Base-by-base conservation (phyloP, 1,284 basidiomycete genomes). In the Ceratorhiza oryzae-sativae region DNA sequence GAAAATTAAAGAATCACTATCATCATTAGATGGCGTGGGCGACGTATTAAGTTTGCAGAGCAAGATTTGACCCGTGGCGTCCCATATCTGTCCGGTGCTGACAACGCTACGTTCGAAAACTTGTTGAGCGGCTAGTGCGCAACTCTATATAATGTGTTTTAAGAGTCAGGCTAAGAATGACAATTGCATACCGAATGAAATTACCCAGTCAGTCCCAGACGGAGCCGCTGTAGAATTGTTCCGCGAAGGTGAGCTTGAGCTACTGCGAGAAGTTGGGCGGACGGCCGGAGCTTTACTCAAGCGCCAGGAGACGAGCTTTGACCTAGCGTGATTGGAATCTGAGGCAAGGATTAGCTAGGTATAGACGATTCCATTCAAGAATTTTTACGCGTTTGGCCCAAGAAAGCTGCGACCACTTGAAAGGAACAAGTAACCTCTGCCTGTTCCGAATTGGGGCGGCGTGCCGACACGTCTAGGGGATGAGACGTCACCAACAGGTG, bases 401-500 rank as follows among this genome's bases (percentile, higher is more conserved):
- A n/a, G 39, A 68, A 68, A 32, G 63, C 53, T 5, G 51, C 51
- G 23, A 68, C 63, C 5, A 68, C 63, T 46, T 68, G 63, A n/a
- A 56, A 68, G 23, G 63, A 68, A 39, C 63, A 68, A n/a, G 32
- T 39, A 32, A 68, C 9, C 36, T 68, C 51, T 56, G 63, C 49
- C 12, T 42, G 63, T 2, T 68, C 41, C 15, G 13, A 2, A 39
- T 34, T 34, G 13, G 49, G 25, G 18, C 36, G 18, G 23, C 27
- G 39, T 2, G 8, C 27, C n/a, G 46, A 4, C 10, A 25, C 9
- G 5, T 68, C 51, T n/a, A 56, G 39, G 5, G 63, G 81, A 51
- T 80, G 78, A 53, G 82, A 81, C 53, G 86, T 79, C 75, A 90
- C 87, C 0, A 77, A 75, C 27, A 89, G 79, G 53, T 82, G 79